Evolutionary conservation across 345 rosid species (phyloP), one percentile per base, ranked within the genome.

Genomic region (Anacardium occidentale): DNA sequence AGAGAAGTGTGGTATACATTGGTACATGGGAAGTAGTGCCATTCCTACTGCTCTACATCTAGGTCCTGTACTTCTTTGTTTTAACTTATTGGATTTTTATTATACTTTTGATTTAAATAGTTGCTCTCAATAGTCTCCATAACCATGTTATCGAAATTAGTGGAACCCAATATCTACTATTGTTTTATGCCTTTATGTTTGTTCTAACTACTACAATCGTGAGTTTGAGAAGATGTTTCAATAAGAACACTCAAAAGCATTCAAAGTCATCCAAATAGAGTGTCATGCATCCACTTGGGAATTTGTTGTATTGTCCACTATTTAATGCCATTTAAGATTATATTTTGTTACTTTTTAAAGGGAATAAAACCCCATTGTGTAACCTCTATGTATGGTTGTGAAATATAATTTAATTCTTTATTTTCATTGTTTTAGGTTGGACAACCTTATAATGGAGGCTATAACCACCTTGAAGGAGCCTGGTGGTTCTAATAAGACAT

Each of bases 381-480:
- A 26, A 57, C 55, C 12, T 7, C 58, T 47, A 9, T 64, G 56
- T 47, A n/a, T 53, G 68, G 7, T 24, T 64, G 40, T 13, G 29
- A 14, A 34, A 10, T 52, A 25, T 52, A 11, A 57, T 20, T 9
- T 54, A 62, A 37, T 40, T 61, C 22, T 32, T 74, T 64, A 10
- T 71, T 69, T 67, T 70, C 54, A 44, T 70, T 44, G 62, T 50
- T 78, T 47, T 76, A 96, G 98, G 90, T 77, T 96, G 83, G 99
- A 96, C 45, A 86, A 71, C 83, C 98, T 96, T 55, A 86, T 96
- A 74, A 76, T 89, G 90, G 99, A 96, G 73, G 97, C 98, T 50
- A 87, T 96, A 81, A 70, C 85, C 71, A 85, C 76, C 75, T 78
- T 96, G 90, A 91, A 87, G 86, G 99, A 96, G 87, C 88, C 90